Evolutionary conservation across 2,329 filamentous ascomycete genomes (phyloP).

Genomic region (Bretziella fagacearum): DNA sequence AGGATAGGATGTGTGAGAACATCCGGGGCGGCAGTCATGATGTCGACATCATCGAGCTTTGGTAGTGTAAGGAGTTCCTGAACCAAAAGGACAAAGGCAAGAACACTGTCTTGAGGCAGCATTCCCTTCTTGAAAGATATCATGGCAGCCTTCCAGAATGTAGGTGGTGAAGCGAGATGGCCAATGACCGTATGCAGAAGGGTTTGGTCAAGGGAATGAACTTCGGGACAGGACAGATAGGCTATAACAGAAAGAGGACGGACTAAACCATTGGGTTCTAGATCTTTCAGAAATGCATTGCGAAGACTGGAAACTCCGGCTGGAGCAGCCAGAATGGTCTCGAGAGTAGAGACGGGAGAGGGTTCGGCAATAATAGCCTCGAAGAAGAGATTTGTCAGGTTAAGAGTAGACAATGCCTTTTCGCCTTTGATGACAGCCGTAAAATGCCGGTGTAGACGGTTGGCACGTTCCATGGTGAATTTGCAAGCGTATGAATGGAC

Average conservation of each 20-base stretch:
- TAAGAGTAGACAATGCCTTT: too few relatives aligned
- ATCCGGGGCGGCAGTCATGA: neutral
- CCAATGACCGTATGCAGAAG: neutral
- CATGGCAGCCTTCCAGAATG: constrained; percentile 5
- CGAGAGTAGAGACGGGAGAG: neutral
- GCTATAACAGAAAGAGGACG: neutral
- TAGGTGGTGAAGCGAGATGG: neutral
- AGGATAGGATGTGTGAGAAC: neutral
- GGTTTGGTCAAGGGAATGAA: neutral
- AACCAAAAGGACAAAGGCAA: neutral
- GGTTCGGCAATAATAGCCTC: neutral
- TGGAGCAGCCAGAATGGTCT: neutral
- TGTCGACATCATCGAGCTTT: too few relatives aligned
- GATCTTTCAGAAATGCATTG: neutral
- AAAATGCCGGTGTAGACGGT: too few relatives aligned
- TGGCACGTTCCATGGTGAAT: too few relatives aligned
- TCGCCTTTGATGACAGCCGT: too few relatives aligned
- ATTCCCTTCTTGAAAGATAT: neutral
- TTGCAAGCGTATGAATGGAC: too few relatives aligned
- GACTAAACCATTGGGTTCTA: neutral
- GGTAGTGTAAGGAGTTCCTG: too few relatives aligned
- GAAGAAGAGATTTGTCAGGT: too few relatives aligned
- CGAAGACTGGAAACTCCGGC: neutral
- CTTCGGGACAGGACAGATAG: constrained; percentile 1
- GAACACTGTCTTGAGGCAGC: neutral